phyloP scores from a whole-genome alignment of 78 protist genomes.

The Planoprotostelium fungivorum region DNA sequence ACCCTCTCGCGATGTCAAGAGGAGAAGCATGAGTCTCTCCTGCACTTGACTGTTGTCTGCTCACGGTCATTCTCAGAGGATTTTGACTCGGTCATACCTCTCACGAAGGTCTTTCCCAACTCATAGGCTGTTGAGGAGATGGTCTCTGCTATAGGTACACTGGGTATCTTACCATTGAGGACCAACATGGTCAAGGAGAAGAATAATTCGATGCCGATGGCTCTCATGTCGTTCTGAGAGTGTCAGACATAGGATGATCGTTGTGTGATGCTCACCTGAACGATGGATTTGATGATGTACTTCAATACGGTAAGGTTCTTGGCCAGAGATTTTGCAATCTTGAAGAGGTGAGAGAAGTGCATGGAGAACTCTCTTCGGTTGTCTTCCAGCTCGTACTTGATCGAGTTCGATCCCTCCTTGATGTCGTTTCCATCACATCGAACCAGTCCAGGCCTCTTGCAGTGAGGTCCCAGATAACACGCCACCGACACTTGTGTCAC shows the following conservation, averaged over 20 bases:
- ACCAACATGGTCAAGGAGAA: neutral
- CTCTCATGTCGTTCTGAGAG: too few relatives aligned
- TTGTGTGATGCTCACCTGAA: neutral
- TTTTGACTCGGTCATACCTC: neutral
- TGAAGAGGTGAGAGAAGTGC: neutral
- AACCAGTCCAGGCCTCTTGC: neutral
- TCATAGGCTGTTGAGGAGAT: neutral
- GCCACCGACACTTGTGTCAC: neutral
- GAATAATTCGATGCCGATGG: neutral
- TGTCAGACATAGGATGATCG: neutral
- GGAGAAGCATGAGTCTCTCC: neutral
- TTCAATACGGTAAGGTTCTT: neutral
- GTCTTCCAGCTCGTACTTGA: neutral
- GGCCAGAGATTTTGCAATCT: neutral
- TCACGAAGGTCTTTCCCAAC: neutral
- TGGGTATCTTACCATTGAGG: neutral
- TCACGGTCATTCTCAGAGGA: neutral
- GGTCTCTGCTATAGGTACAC: neutral
- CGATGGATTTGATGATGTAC: neutral
- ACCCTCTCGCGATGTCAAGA: neutral
- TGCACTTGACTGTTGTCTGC: neutral
- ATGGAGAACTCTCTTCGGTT: neutral
- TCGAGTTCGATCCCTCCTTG: neutral
- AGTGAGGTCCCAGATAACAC: neutral
- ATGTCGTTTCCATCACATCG: neutral